These are phyloP conservation scores for Cetraspora pellucida DNA, from an alignment of 192 early-diverging fungal genomes.

Conservation along the genomic window DNA sequence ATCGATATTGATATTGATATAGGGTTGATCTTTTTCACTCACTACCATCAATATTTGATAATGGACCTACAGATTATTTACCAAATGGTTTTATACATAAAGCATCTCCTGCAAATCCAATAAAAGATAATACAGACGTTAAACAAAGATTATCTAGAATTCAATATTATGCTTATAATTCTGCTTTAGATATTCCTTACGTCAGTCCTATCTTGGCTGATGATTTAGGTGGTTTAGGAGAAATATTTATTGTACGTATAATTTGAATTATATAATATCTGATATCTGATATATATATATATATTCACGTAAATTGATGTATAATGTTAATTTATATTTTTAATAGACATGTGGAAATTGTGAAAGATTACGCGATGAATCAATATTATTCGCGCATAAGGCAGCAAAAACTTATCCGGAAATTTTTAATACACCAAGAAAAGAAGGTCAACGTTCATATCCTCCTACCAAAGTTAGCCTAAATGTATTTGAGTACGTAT, in stretches of 20 bases:
- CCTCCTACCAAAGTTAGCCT: conserved; percentile 35
- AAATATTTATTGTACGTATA: conserved; percentile 47
- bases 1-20: no score
- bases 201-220: conserved; percentile 49
- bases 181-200: conserved; percentile 44
- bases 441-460: not conserved
- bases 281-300: not conserved
- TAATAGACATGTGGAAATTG: conserved; percentile 45
- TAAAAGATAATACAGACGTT: conserved; percentile 3
- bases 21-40: conserved; percentile 54
- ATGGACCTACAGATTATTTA: conserved; percentile 48
- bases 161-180: conserved; percentile 44
- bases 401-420: conserved; percentile 30
- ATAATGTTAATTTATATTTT: conserved; percentile 5
- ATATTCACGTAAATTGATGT: not conserved
- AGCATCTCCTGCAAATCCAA: conserved; percentile 36
- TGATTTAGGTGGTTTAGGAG: conserved; percentile 43
- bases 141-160: conserved; percentile 23
- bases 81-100: conserved; percentile 52
- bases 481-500: conserved; percentile 32
- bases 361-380: conserved; percentile 51
- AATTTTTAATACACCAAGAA: not conserved
- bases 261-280: not conserved
- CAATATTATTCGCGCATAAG: conserved; percentile 40
- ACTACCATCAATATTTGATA: conserved; percentile 48